These are phyloP conservation scores for Epichloe sibirici DNA, from an alignment of 2,329 filamentous ascomycete genomes.

Conservation along the genomic window DNA sequence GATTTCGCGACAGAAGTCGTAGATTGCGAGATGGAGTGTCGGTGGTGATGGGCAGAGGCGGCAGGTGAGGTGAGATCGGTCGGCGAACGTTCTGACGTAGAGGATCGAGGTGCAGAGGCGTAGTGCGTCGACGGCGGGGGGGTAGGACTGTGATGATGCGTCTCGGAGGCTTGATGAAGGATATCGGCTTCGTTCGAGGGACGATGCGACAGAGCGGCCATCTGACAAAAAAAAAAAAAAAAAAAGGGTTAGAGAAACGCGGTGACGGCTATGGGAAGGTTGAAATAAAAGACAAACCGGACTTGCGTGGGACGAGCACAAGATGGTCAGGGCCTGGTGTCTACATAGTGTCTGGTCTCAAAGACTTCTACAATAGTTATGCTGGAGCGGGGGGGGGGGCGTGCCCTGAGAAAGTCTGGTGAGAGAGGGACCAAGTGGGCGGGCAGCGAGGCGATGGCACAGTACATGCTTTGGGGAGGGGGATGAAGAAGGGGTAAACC, in stretches of 20 bases:
- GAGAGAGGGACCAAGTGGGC: conserved; percentile 2
- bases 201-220: conserved; percentile 30
- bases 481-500: not conserved
- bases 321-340: conserved; percentile 8
- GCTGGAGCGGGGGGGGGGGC: not conserved
- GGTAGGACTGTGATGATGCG: conserved; percentile 1
- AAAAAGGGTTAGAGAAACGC: conserved; percentile 15
- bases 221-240: conserved; percentile 29
- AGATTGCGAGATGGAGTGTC: conserved; percentile 20
- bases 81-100: conserved; percentile 16
- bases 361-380: not conserved
- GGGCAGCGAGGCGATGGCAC: conserved; percentile 3
- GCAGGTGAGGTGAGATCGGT: conserved; percentile 7
- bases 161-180: conserved; percentile 1
- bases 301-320: conserved; percentile 12
- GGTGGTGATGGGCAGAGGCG: conserved; percentile 10
- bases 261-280: conserved; percentile 21
- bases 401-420: not conserved
- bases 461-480: not conserved
- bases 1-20: conserved; percentile 17
- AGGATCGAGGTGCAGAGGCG: conserved; percentile 17
- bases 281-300: conserved; percentile 18
- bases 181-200: conserved; percentile 17
- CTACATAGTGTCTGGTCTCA: conserved; percentile 1
- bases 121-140: conserved; percentile 5